phyloP scores from a whole-genome alignment of 2,329 filamentous ascomycete species.

The Ascochyta viciae-villosae region DNA sequence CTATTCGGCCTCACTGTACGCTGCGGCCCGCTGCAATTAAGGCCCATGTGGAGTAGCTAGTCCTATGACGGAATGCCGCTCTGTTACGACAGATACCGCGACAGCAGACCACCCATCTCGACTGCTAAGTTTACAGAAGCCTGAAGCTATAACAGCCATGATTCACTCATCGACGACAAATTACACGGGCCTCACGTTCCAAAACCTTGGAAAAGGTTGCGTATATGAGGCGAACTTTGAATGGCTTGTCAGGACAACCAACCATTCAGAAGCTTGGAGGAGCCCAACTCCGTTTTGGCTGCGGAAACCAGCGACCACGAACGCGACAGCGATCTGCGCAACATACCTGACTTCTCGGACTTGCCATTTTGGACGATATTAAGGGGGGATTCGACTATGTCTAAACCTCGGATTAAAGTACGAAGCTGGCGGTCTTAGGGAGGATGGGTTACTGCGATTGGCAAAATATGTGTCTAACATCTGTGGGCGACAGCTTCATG shows the following conservation, averaged over 20 bases:
- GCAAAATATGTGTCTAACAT: conserved; percentile 4
- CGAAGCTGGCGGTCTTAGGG: conserved; percentile 1
- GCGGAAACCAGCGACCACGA: conserved; percentile 1
- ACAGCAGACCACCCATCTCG: background rate
- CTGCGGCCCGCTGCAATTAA: conserved; percentile 10
- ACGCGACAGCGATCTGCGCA: conserved; percentile 1
- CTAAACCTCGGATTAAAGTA: background rate
- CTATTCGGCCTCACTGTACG: conserved; percentile 18
- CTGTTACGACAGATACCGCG: background rate
- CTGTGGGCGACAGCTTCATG: conserved; percentile 4
- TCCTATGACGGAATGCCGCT: conserved; percentile 12
- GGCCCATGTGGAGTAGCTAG: conserved; percentile 16
- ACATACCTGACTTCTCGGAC: background rate
- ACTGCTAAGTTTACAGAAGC: background rate
- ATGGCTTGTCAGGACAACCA: background rate
- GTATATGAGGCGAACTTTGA: background rate
- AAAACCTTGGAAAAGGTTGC: background rate
- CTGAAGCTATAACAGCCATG: background rate
- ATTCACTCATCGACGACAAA: background rate
- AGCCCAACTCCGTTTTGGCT: background rate
- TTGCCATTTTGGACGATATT: conserved; percentile 1
- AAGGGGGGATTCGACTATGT: background rate
- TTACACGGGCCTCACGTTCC: background rate
- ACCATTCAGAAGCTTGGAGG: conserved; percentile 1
- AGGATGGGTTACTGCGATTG: conserved; percentile 9